Base-by-base conservation (phyloP, 768 basidiomycete species). In the Pleurotus sapidus region DNA sequence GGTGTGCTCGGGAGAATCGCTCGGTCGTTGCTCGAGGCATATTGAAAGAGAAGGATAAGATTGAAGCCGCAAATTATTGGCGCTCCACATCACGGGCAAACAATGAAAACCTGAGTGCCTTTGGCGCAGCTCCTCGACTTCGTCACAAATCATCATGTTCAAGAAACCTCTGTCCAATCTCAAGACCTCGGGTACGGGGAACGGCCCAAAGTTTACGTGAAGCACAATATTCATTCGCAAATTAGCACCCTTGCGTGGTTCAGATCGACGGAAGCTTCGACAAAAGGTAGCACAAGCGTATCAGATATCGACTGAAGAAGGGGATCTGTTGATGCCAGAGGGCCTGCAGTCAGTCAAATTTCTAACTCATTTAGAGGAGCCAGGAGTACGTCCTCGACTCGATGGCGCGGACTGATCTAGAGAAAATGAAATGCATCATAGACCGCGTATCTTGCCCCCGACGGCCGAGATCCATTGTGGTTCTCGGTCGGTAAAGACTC, bases 1-100 rank as follows among this genome's bases (percentile, higher is more conserved):
- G 78, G 67, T 92, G 92, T 2, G 82, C 82, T 54, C 84, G 77
- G 18, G 83, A 80, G 66, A 94, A 88, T 59, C 86, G 82, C 66
- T 88, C 82, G 8, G 84, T 82, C 0, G 89, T 92, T 57, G 90
- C 91, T 65, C 88, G 82, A 65, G 91, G 91, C 92, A n/a, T n/a
- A 20, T 20, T 20, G 20, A 20, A 20, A 20, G 20, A 20, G 20
- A 20, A 20, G 20, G 20, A 20, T 20, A n/a, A n/a, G n/a, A n/a
- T n/a, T n/a, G n/a, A n/a, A n/a, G 20, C 9, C 7, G 9, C 30
- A 34, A 34, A 34, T 34, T 34, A 2, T 34, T 11, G 11, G 4
- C 30, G 2, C 30, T 34, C 11, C 15, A 27, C 25, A 50, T 34
- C 49, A 50, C 9, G 17, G 14, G 30, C 49, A 50, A 15, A 50